phyloP scores from a whole-genome alignment of 106 monocot genomes.

The Agapanthus africanus region DNA sequence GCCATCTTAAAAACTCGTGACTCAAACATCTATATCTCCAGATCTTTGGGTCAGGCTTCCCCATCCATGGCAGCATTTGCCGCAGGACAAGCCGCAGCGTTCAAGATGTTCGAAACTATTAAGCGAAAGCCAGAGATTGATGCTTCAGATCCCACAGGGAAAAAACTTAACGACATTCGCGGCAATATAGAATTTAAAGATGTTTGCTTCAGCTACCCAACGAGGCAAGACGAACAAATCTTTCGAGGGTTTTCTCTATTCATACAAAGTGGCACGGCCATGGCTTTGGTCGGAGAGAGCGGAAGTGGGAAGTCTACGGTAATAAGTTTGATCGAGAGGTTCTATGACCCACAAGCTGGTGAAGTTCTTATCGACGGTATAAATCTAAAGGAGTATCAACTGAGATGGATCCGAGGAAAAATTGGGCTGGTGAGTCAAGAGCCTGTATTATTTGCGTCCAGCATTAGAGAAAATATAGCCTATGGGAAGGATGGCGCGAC shows the following conservation, averaged over 20 bases:
- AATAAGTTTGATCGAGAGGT: constrained; percentile 21
- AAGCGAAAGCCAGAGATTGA: constrained; percentile 19
- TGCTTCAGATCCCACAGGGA: constrained; percentile 13
- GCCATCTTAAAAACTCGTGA: no score
- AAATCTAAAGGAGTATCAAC: constrained; percentile 21
- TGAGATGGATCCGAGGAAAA: constrained; percentile 21
- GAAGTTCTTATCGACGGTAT: constrained; percentile 20
- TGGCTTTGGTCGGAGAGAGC: constrained; percentile 26
- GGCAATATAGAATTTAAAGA: constrained; percentile 19
- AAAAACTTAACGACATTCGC: constrained; percentile 8
- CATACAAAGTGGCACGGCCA: constrained; percentile 15
- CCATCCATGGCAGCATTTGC: constrained; percentile 19
- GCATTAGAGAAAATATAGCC: constrained; percentile 19
- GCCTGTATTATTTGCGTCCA: constrained; percentile 17
- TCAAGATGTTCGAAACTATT: constrained; percentile 17
- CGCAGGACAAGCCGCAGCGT: constrained; percentile 17
- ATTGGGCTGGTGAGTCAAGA: constrained; percentile 23
- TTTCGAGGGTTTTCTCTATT: constrained; percentile 15
- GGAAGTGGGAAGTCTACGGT: constrained; percentile 21
- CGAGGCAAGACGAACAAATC: constrained; percentile 17
- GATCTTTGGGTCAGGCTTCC: constrained; percentile 19
- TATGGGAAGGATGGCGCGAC: constrained; percentile 25
- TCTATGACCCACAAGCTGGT: constrained; percentile 21
- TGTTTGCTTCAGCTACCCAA: constrained; percentile 21
- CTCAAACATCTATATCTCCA: constrained; percentile 11